Evolutionary conservation across 2,329 filamentous ascomycete species (phyloP).

Genomic region (Gremmenia infestans): DNA sequence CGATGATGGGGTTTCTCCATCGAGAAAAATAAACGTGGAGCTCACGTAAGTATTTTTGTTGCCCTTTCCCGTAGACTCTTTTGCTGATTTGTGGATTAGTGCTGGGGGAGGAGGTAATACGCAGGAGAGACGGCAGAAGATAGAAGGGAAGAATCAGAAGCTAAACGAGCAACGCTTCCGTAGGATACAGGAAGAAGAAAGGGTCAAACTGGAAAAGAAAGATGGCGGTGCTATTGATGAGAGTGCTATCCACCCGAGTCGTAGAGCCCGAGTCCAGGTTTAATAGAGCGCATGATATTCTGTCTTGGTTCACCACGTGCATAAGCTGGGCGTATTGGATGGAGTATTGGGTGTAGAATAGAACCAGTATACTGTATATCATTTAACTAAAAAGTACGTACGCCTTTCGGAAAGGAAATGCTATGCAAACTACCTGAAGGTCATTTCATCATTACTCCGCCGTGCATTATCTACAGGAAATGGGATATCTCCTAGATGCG

Average conservation of each 20-base stretch:
- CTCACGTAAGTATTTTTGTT: constrained; percentile 59
- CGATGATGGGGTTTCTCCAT: constrained; percentile 45
- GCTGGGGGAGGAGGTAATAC: constrained; percentile 84
- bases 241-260: constrained; percentile 28
- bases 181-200: constrained; percentile 26
- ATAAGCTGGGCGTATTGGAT: neutral
- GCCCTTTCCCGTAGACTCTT: neutral
- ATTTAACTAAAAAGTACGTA: neutral
- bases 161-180: constrained; percentile 53
- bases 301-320: neutral
- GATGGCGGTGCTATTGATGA: constrained; percentile 19
- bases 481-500: constrained; percentile 17
- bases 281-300: constrained; percentile 2
- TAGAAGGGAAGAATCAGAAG: constrained; percentile 80
- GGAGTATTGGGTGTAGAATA: neutral
- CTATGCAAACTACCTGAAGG: constrained; percentile 3
- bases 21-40: constrained; percentile 86
- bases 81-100: constrained; percentile 36
- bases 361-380: neutral
- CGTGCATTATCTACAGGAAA: constrained; percentile 25
- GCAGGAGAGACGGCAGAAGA: constrained; percentile 65
- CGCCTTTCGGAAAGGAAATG: neutral
- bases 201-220: constrained; percentile 20
- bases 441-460: constrained; percentile 12
- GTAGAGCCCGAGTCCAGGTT: constrained; percentile 21